Evolutionary conservation across 176 grass and related monocot species (phyloP), one percentile per base, ranked within the genome.

Genomic region (Raddia guianensis): DNA sequence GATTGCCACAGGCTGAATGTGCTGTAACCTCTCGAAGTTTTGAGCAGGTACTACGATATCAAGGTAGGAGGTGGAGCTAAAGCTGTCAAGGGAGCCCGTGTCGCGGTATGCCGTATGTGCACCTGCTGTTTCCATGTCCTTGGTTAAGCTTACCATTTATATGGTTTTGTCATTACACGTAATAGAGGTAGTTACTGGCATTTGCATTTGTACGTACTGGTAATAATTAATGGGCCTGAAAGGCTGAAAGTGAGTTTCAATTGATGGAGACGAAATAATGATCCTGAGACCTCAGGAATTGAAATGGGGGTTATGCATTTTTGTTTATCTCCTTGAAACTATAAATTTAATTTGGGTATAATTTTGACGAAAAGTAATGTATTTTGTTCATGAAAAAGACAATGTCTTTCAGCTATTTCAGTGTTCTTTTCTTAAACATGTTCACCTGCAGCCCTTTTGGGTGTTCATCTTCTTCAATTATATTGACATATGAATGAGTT

Each of bases 31-130:
- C 5, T 73, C 6, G 20, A 81, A 64, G 52, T 84, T 61, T 64
- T 80, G 56, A 76, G 8, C 51, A 98, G 96, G 86, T 98, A 98
- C 61, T 98, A 98, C 66, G 92, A 98, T 83, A 88, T 95, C 72
- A 95, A 83, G 78, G 90, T 98, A 65, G 96, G 96, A 74, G 78
- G 84, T 47, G 96, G 96, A 8, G 52, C 82, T 74, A 53, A 90
- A 91, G 96, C 96, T 51, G 84, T 95, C 62, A 95, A 98, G 47
- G 96, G 92, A 88, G 89, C 96, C 58, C 96, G 90, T 53, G 96
- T 98, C 0, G 93, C 96, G 12, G 96, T 98, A 91, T 84, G 96
- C 87, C n/a, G n/a, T n/a, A n/a, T n/a, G n/a, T n/a, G 9, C 78
- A 34, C 9, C 45, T 37, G 15, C 0, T 70, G 69, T 66, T 40